Percentiles rank a stretch among this genome's conserved stretches.
phyloP scores from a whole-genome alignment of 129 eudicot genomes.

The Smallanthus sonchifolius region DNA sequence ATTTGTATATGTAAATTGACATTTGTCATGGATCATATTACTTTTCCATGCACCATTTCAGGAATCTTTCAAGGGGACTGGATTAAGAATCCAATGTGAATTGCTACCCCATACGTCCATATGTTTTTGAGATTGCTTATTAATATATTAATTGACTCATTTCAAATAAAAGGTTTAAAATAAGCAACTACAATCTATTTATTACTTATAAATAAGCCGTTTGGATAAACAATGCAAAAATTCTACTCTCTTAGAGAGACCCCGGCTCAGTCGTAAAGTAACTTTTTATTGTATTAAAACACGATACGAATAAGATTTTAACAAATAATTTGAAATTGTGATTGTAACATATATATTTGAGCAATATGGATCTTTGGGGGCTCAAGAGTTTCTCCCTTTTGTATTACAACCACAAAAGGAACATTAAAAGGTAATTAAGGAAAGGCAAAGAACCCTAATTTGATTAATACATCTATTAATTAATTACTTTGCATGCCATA shows the following conservation, averaged over 20 bases:
- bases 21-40: background rate
- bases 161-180: too few relatives aligned
- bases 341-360: background rate
- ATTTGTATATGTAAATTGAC: background rate
- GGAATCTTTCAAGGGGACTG: conserved; percentile 20
- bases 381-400: conserved; percentile 27
- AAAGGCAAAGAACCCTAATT: background rate
- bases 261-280: background rate
- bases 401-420: background rate
- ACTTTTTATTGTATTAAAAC: background rate
- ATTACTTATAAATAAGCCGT: too few relatives aligned
- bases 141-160: too few relatives aligned
- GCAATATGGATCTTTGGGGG: conserved; percentile 14
- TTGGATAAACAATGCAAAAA: too few relatives aligned
- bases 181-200: too few relatives aligned
- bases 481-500: conserved; percentile 40
- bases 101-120: conserved; percentile 18
- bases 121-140: conserved; percentile 1
- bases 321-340: background rate
- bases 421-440: background rate
- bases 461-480: background rate
- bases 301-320: background rate
- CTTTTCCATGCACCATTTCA: background rate
- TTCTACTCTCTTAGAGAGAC: too few relatives aligned
- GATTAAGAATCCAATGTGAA: conserved; percentile 20